Conservation (phyloP, 345 rosid genomes). For the Punica granatum region DNA sequence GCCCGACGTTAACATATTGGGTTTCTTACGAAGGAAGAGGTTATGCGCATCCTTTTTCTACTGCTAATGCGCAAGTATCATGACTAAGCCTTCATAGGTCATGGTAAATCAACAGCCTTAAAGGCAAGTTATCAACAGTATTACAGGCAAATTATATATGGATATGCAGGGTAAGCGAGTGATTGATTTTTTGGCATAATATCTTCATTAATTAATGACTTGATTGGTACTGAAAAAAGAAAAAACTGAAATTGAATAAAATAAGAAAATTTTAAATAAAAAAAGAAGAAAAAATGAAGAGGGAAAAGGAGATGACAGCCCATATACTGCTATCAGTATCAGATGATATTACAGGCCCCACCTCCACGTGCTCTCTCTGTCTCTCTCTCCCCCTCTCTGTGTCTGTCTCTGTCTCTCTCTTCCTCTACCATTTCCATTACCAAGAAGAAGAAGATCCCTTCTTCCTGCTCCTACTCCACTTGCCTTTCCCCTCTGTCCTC, state of each 20-base stretch:
- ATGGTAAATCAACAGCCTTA: no score
- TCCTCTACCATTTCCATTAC: not conserved
- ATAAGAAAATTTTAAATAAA: no score
- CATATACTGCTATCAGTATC: not conserved
- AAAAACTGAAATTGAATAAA: no score
- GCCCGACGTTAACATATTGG: no score
- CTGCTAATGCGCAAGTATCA: no score
- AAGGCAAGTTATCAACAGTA: no score
- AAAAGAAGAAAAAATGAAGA: not conserved
- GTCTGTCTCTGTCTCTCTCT: no score
- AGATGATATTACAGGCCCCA: slow-evolving; percentile 2
- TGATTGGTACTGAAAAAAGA: no score
- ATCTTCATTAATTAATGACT: not conserved
- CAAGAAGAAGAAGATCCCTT: not conserved
- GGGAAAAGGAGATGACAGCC: slow-evolving; percentile 2
- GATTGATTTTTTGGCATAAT: not conserved
- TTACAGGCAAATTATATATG: no score
- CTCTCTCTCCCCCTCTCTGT: slow-evolving; percentile 1
- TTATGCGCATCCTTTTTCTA: no score
- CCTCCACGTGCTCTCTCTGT: slow-evolving; percentile 6
- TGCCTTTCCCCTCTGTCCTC: slow-evolving; percentile 6
- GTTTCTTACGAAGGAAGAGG: no score
- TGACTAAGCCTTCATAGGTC: no score
- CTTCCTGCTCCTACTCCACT: not conserved
- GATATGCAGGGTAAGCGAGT: not conserved